Evolutionary conservation across 2,329 filamentous ascomycete genomes (phyloP), one percentile per base, ranked within the genome.

Genomic region (Apiospora malaysiana): DNA sequence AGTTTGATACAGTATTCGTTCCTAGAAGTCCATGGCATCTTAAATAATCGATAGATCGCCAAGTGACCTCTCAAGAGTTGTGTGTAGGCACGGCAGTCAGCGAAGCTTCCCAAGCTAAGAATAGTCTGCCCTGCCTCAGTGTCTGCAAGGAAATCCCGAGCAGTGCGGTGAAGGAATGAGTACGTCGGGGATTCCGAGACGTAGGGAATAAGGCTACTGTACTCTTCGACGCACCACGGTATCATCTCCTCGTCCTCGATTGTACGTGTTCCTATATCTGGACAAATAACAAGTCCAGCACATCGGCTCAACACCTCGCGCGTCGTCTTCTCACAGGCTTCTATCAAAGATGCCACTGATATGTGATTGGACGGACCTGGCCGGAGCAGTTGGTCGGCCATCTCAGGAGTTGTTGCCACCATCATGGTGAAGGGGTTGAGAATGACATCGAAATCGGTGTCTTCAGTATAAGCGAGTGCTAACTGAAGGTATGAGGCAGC

Each of bases 201-300:
- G 5, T 56, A 32, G 4, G 49, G 49, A 32, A 27, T 8, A 4
- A 56, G 6, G 49, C 25, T 56, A 14, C 6, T 56, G 14, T 56
- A 56, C 25, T 56, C 49, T 18, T 16, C 25, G 8, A 2, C 14
- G 7, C 21, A 14, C 49, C 49, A 56, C 2, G 49, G 49, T 1
- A 25, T 7, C 1, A 25, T 8, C 47, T 12, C 23, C 2, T 12
- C 9, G 0, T 49, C 23, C 1, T 0, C 0, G 1, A 2, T 23
- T n/a, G 21, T 1, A 6, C 42, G 42, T 18, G n/a, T n/a, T 49
- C 1, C 14, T 14, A 18, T 18, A 5, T 25, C 16, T 32, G 25
- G 49, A 14, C 49, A 32, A 6, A 7, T 16, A 32, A 56, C 12
- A 27, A 56, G 25, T 6, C 49, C 49, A 16, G 25, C 49, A 14